Base-by-base conservation (phyloP, 345 rosid genomes). In the Hirschfeldia incana region DNA sequence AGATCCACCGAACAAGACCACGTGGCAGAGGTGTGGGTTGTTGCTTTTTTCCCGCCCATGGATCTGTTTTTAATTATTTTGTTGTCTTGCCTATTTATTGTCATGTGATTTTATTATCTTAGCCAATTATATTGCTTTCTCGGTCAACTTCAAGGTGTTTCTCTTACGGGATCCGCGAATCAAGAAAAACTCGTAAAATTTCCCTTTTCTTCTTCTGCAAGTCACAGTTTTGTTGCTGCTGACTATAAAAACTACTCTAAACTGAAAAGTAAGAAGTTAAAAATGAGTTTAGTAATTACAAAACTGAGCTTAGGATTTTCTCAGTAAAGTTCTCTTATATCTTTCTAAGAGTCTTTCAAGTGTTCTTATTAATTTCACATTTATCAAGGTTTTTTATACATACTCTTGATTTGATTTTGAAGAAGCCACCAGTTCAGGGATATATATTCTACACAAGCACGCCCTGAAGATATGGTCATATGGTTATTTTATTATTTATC, bases 11-110 rank as follows among this genome's bases (percentile, higher is more conserved):
- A 16, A 79, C 82, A 79, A 68, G 75, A 32, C 78, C 82, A 79
- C 82, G 78, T 79, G 75, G 78, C 78, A 74, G 27, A 73, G 46
- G 60, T 62, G 70, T 79, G 82, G 74, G 71, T 79, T 15, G 75
- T 61, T 79, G 66, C 82, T 11, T 13, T 67, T 79, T 79, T 67
- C 82, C 78, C 82, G 78, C 82, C 78, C 78, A 73, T 51, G 65
- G n/a, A 79, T 79, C 66, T 74, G 70, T 65, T 28, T 12, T 28
- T 67, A 27, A 26, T 49, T 3, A 21, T 70, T 65, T 72, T 30
- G 3, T 17, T 59, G 67, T 66, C 60, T 58, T 55, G 11, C 32
- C 2, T 32, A 42, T 76, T 79, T 78, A 67, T 67, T 73, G 57
- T 73, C 74, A 79, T 73, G 74, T 79, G 82, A 77, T 53, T 11